Percentiles rank a stretch among this genome's conserved stretches.
These are phyloP conservation scores for Tremella yokohamensis DNA, from an alignment of 768 basidiomycete species.

Conservation along the genomic window DNA sequence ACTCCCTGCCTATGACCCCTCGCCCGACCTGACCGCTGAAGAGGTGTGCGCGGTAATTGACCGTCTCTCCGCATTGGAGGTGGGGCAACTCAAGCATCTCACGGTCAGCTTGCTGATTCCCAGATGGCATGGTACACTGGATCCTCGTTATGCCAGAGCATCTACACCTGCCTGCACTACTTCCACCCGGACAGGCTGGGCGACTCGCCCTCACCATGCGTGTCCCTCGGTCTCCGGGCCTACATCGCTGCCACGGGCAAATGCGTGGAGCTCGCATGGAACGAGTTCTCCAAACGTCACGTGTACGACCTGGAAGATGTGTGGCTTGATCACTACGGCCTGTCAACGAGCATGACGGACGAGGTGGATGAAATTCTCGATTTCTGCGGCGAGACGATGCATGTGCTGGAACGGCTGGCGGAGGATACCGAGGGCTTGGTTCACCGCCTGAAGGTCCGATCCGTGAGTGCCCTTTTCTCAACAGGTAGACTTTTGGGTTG, in stretches of 20 bases:
- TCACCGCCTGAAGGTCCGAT: too few relatives aligned
- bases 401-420: too few relatives aligned
- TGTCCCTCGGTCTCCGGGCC: conserved; percentile 67
- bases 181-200: conserved; percentile 59
- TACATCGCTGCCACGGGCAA: conserved; percentile 69
- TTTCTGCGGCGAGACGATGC: neutral
- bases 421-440: too few relatives aligned
- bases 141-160: conserved; percentile 76
- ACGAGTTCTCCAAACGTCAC: conserved; percentile 70
- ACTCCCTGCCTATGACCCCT: conserved; percentile 59
- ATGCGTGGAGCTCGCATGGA: conserved; percentile 75
- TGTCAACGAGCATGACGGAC: conserved; percentile 66
- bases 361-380: conserved; percentile 58
- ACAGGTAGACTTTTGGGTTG: too few relatives aligned
- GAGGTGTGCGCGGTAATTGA: conserved; percentile 89
- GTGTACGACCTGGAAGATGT: conserved; percentile 64
- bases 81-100: conserved; percentile 21
- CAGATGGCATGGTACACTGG: conserved; percentile 88
- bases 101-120: neutral
- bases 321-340: conserved; percentile 83
- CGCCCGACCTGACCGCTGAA: conserved; percentile 63
- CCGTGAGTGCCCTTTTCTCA: too few relatives aligned
- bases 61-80: conserved; percentile 72
- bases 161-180: conserved; percentile 72
- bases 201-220: conserved; percentile 41